phyloP scores from a whole-genome alignment of 2,329 filamentous ascomycete genomes.

The Berkeleyomyces basicola region DNA sequence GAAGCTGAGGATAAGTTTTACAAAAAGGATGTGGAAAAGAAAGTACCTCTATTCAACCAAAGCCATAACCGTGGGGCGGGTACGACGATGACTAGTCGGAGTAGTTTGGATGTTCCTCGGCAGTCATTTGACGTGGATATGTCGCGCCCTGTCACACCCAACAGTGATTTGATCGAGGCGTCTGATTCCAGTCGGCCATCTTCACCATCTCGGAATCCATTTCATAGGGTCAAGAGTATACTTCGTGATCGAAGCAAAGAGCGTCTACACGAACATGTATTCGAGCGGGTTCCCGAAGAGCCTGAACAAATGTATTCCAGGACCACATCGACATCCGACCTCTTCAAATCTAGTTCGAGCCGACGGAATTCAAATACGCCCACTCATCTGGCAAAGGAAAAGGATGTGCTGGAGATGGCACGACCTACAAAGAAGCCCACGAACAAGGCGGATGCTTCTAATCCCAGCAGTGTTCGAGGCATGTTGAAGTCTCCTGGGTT shows the following conservation, averaged over 20 bases:
- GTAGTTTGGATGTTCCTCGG: constrained; percentile 15
- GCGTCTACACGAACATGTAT: constrained; percentile 4
- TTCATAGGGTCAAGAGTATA: constrained; percentile 38
- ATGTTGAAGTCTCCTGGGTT: constrained; percentile 54
- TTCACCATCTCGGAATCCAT: constrained; percentile 46
- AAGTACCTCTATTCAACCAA: constrained; percentile 12
- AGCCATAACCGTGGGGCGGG: constrained; percentile 24
- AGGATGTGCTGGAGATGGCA: not conserved
- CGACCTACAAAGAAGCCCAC: not conserved
- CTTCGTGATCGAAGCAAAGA: constrained; percentile 28
- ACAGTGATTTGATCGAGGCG: not conserved
- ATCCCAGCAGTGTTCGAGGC: constrained; percentile 32
- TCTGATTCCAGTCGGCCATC: constrained; percentile 36
- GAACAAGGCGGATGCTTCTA: constrained; percentile 22
- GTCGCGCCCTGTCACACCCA: constrained; percentile 1
- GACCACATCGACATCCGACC: constrained; percentile 6
- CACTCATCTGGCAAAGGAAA: not conserved
- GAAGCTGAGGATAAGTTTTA: constrained; percentile 21
- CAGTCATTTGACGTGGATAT: constrained; percentile 3
- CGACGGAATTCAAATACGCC: not conserved
- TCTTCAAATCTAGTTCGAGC: not conserved
- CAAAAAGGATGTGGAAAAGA: constrained; percentile 16
- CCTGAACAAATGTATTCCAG: not conserved
- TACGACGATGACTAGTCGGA: not conserved
- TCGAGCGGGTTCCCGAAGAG: constrained; percentile 8